Evolutionary conservation across 1,139 yeast species (phyloP), one percentile per base, ranked within the genome.

Genomic region (Pichia sp.): DNA sequence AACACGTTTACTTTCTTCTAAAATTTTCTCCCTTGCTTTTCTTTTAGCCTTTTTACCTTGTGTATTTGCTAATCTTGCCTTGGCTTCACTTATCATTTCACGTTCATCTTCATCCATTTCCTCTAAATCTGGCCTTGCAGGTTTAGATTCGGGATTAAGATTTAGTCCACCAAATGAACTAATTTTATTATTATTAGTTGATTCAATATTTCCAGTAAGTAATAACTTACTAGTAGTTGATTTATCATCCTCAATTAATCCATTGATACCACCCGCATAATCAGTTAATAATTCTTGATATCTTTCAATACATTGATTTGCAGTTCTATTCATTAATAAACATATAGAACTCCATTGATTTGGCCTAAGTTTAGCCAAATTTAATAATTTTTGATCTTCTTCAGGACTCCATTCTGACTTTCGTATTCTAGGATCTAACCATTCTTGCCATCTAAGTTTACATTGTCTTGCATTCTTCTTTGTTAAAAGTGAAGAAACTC

Each of bases 261-360:
- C 28, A 7, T 16, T 11, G 4, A 16, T 35, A 10, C 26, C 27
- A 7, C 30, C 28, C 4, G 31, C 37, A 36, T 51, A 49, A 33
- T 55, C 83, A 47, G 81, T 85, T n/a, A 89, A 61, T 29, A 92
- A 69, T 51, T 73, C 74, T 58, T 86, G 94, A 59, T 87, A 92
- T 49, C 97, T 67, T 54, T 89, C 96, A n/a, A 86, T 78, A 64
- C 96, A 87, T 50, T 82, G 87, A 12, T 87, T 80, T 0, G 96
- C 92, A 0, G 97, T 86, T 46, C 97, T 69, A 0, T 92, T 94
- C 62, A 90, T 69, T 10, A 82, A 64, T 6, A 87, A 80, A 1
- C 95, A 85, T 29, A 92, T 85, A 3, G 94, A 81, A 40, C 95
- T 73, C 98, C 98, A 92, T 64, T 90, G 97, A 49, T 90, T 89